These are phyloP conservation scores for Trichoderma sp. DNA, from an alignment of 2,329 filamentous ascomycete genomes.

Conservation along the genomic window DNA sequence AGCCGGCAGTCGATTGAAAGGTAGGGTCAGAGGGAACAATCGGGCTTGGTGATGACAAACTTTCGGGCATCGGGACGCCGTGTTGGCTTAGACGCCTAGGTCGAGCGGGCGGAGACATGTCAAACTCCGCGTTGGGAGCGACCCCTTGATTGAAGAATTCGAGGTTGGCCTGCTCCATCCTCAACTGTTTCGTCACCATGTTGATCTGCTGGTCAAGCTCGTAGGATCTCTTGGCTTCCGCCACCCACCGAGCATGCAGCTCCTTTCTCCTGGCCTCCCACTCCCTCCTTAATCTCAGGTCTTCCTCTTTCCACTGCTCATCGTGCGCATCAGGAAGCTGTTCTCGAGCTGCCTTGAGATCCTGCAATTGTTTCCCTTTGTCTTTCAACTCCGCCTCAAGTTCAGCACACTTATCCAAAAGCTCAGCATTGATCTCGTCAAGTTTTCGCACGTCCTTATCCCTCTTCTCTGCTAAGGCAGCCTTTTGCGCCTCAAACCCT, in stretches of 20 bases:
- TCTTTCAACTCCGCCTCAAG: constrained; percentile 73
- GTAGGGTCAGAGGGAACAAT: constrained; percentile 41
- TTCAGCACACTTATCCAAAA: constrained; percentile 62
- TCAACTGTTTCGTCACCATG: constrained; percentile 47
- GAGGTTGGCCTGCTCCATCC: constrained; percentile 41
- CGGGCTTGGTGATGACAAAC: constrained; percentile 40
- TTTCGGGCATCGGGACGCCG: constrained; percentile 46
- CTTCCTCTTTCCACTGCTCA: constrained; percentile 52
- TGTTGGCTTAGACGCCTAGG: constrained; percentile 48
- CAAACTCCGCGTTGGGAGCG: constrained; percentile 46
- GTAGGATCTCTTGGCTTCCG: constrained; percentile 47
- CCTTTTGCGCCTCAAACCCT: constrained; percentile 53
- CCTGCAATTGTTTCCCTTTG: constrained; percentile 64
- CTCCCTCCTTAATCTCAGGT: constrained; percentile 51
- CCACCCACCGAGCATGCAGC: constrained; percentile 48
- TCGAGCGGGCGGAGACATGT: constrained; percentile 40
- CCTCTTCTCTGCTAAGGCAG: constrained; percentile 48
- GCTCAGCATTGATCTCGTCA: constrained; percentile 52
- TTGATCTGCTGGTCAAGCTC: constrained; percentile 47
- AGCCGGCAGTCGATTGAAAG: constrained; percentile 52
- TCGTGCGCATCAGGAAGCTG: constrained; percentile 60
- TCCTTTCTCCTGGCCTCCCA: constrained; percentile 55
- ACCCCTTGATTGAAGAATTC: constrained; percentile 37
- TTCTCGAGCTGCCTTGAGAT: constrained; percentile 68
- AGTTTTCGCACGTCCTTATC: constrained; percentile 52